These are phyloP conservation scores for Peronospora tabacina DNA, from an alignment of 352 stramenopile species.

Conservation along the genomic window DNA sequence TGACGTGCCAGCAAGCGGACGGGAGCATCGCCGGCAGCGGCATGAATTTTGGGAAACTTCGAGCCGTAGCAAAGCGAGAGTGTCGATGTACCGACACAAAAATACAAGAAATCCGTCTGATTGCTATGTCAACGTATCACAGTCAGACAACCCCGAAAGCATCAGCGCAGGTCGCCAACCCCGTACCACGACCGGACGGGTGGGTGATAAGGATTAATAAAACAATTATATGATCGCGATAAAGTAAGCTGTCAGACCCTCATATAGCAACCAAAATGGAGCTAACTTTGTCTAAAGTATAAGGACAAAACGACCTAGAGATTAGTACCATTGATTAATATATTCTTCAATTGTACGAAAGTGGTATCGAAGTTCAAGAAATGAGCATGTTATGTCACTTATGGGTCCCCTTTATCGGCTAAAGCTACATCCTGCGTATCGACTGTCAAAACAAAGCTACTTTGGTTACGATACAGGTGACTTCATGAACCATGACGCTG, in stretches of 20 bases:
- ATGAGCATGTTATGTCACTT: too few species aligned
- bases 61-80: neutral
- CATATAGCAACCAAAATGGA: too few species aligned
- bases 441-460: neutral
- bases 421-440: too few species aligned
- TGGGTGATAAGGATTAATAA: too few species aligned
- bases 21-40: neutral
- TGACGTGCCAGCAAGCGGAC: neutral
- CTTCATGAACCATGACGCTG: neutral
- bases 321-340: too few species aligned
- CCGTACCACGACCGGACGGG: conserved; percentile 1
- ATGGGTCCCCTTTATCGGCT: too few species aligned
- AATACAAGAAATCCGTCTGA: neutral
- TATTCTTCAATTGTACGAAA: too few species aligned
- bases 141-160: neutral
- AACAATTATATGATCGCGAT: too few species aligned
- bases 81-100: neutral
- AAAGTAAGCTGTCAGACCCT: too few species aligned
- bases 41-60: neutral
- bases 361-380: too few species aligned
- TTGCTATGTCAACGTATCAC: neutral
- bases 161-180: neutral
- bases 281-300: too few species aligned
- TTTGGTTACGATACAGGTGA: neutral
- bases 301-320: too few species aligned